A percentile compares a stretch with the other conserved stretches of the same genome.
phyloP scores from a whole-genome alignment of 768 basidiomycete genomes.

The Clathrus columnatus region DNA sequence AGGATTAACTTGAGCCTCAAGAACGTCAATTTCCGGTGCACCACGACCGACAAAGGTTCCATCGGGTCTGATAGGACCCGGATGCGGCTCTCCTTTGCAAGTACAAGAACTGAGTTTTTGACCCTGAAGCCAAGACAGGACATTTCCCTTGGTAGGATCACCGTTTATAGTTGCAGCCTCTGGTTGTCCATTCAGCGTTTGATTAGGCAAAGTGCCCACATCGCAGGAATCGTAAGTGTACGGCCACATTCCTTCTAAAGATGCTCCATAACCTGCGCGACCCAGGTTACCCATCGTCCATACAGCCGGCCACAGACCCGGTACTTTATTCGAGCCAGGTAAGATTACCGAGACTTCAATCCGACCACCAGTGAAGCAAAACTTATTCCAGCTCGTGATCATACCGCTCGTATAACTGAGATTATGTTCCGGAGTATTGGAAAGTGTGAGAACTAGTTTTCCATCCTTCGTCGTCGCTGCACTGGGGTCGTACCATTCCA shows the following conservation, averaged over 20 bases:
- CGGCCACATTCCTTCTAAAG: slow-evolving; percentile 81
- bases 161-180: slow-evolving; percentile 51
- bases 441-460: slow-evolving; percentile 66
- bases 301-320: slow-evolving; percentile 47
- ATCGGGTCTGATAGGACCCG: slow-evolving; percentile 71
- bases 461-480: slow-evolving; percentile 70
- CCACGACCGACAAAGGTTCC: slow-evolving; percentile 74
- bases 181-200: slow-evolving; percentile 63
- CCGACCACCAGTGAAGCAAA: slow-evolving; percentile 88
- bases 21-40: slow-evolving; percentile 86
- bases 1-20: slow-evolving; percentile 62
- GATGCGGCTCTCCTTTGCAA: slow-evolving; percentile 77
- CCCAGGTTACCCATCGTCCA: slow-evolving; percentile 73
- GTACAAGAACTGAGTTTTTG: slow-evolving; percentile 86
- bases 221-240: slow-evolving; percentile 84
- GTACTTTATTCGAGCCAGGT: slow-evolving; percentile 57
- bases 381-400: slow-evolving; percentile 72
- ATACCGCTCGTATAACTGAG: slow-evolving; percentile 67
- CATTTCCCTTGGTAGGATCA: slow-evolving; percentile 40
- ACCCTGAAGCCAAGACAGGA: slow-evolving; percentile 78
- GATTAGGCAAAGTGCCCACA: slow-evolving; percentile 84
- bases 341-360: slow-evolving; percentile 60
- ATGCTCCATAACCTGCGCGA: slow-evolving; percentile 81
- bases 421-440: slow-evolving; percentile 54
- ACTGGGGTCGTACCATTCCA: slow-evolving; percentile 87